Evolutionary conservation across 345 rosid genomes (phyloP).

Genomic region (Cardamine chenopodiifolia): DNA sequence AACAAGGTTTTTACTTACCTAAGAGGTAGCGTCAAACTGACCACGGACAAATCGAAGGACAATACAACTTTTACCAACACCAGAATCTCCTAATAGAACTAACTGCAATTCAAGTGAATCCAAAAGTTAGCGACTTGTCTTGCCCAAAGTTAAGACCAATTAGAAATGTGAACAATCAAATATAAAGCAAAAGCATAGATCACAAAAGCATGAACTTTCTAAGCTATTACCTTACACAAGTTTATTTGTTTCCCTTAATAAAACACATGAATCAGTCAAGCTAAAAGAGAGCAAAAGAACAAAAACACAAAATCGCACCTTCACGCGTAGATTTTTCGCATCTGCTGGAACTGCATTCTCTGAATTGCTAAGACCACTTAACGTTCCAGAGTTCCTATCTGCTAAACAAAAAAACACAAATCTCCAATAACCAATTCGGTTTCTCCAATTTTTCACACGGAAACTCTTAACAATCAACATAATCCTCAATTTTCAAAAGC

Average conservation of each 20-base stretch:
- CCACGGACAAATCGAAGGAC: conserved; percentile 99
- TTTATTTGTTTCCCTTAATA: not conserved
- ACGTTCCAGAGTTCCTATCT: conserved; percentile 70
- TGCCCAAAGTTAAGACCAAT: conserved; percentile 1
- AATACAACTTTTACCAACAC: conserved; percentile 98
- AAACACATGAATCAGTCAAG: not conserved
- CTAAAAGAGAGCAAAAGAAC: not conserved
- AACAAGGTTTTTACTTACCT: conserved; percentile 49
- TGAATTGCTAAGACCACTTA: conserved; percentile 55
- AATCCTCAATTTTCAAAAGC: conserved; percentile 6
- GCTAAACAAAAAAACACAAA: conserved; percentile 35
- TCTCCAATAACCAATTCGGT: not conserved
- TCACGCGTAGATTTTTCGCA: conserved; percentile 81
- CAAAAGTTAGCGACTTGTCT: conserved; percentile 19
- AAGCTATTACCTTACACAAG: not conserved
- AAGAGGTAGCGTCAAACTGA: conserved; percentile 95
- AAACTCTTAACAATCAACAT: conserved; percentile 25
- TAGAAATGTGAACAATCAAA: not conserved
- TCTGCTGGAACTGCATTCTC: conserved; percentile 58
- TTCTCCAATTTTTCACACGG: conserved; percentile 25
- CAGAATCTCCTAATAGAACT: conserved; percentile 94
- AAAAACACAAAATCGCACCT: conserved; percentile 51
- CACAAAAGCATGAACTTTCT: conserved; percentile 15
- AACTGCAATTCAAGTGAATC: conserved; percentile 53
- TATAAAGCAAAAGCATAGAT: not conserved